Conservation (phyloP, 768 basidiomycete species). For the Trichaptum fuscoviolaceum region DNA sequence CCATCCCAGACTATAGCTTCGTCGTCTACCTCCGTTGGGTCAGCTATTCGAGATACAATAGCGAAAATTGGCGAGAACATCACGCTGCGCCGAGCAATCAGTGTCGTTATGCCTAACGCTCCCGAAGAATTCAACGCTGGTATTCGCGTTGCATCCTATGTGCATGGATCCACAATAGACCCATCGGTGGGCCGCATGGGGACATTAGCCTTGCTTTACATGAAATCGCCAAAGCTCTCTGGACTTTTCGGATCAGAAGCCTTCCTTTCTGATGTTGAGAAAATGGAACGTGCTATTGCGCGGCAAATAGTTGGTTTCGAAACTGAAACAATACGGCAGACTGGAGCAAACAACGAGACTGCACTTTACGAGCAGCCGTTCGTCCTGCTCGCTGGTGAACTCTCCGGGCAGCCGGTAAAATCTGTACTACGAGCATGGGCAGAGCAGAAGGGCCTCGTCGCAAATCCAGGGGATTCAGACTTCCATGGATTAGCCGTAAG, state of each 20-base stretch:
- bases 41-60: conserved; percentile 63
- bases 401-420: background rate
- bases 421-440: background rate
- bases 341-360: conserved; percentile 34
- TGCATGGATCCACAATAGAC: conserved; percentile 49
- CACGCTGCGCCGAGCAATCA: conserved; percentile 53
- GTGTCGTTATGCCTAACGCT: conserved; percentile 33
- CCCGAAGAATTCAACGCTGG: conserved; percentile 31
- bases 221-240: conserved; percentile 44
- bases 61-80: conserved; percentile 81
- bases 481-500: background rate
- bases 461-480: background rate
- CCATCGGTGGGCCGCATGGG: conserved; percentile 55
- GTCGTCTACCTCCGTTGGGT: conserved; percentile 45
- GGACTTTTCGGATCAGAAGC: conserved; percentile 37
- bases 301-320: conserved; percentile 84
- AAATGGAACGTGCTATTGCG: conserved; percentile 70
- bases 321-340: conserved; percentile 43
- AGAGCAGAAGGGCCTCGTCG: background rate
- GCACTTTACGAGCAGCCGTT: conserved; percentile 71
- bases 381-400: conserved; percentile 22
- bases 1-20: conserved; percentile 25
- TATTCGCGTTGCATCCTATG: conserved; percentile 49
- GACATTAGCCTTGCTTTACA: conserved; percentile 48
- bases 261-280: conserved; percentile 53